phyloP scores from a whole-genome alignment of 2,329 filamentous ascomycete species.

The Xylariaceae sp. region DNA sequence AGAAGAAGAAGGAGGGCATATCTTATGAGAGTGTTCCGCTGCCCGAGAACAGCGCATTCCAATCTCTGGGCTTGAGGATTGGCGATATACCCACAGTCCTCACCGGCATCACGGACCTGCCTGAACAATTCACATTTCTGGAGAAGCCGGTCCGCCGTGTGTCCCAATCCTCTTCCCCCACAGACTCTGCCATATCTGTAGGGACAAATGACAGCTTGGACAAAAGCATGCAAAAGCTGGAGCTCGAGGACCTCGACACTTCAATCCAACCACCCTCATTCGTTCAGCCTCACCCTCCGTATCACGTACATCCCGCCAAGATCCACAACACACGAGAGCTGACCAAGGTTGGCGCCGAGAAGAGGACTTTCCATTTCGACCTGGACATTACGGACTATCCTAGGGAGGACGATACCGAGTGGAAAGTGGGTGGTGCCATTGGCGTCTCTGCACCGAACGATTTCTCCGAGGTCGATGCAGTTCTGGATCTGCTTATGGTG shows the following conservation, averaged over 20 bases:
- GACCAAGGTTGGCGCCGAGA: conserved; percentile 85
- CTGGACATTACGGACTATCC: conserved; percentile 96
- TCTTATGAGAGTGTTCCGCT: conserved; percentile 53
- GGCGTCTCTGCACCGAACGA: conserved; percentile 90
- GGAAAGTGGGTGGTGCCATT: conserved; percentile 94
- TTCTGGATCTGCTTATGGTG: conserved; percentile 78
- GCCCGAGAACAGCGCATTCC: conserved; percentile 83
- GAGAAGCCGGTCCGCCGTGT: conserved; percentile 49
- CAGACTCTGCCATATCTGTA: conserved; percentile 49
- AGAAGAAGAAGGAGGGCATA: conserved; percentile 42
- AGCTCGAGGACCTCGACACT: conserved; percentile 51
- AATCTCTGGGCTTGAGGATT: conserved; percentile 73
- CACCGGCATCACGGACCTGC: conserved; percentile 68
- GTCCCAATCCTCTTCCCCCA: conserved; percentile 40
- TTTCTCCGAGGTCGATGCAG: conserved; percentile 70
- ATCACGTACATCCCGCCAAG: conserved; percentile 86
- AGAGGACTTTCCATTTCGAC: conserved; percentile 96
- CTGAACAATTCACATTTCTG: conserved; percentile 72
- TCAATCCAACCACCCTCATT: conserved; percentile 76
- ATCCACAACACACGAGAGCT: conserved; percentile 82
- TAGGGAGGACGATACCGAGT: conserved; percentile 78
- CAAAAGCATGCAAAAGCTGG: conserved; percentile 27
- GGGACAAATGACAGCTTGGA: conserved; percentile 37
- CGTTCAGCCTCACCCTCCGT: conserved; percentile 91
- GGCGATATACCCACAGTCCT: conserved; percentile 71